Evolutionary conservation across 2,329 filamentous ascomycete genomes (phyloP), one percentile per base, ranked within the genome.

Genomic region (Diaporthe sp.): DNA sequence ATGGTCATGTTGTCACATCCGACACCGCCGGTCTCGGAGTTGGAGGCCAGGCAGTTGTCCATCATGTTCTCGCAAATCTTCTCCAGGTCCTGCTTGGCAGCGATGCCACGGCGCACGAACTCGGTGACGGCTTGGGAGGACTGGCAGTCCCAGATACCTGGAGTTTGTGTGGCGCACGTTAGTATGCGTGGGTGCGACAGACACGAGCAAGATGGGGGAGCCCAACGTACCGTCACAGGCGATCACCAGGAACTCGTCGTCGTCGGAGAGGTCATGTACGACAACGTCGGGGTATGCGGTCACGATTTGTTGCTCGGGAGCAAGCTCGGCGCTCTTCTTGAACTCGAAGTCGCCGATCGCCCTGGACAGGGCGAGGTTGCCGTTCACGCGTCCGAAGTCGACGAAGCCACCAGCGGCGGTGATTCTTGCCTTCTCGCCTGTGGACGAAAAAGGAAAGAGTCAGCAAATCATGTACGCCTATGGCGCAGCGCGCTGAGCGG

Each of bases 1-100:
- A 99, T 98, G 79, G 97, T 99, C 97, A 99, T 99, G 88, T 99
- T 99, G 88, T 99, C 97, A 84, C 97, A 99, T 76, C 97, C 97
- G 76, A 99, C 96, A 77, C 97, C 97, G 72, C 97, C 97, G 42
- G 96, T 98, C 86, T 99, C 97, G 78, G 96, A 98, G 90, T 97
- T 98, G 76, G 96, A 97, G 53, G 97, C 96, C 78, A 99, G 89
- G 83, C 97, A 99, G 87, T 98, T 99, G 88, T 99, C 96, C 97
- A 99, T 99, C 95, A 99, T 98, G 87, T 99, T 99, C 86, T 99
- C 97, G 84, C 96, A 98, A 81, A 99, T 98, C 83, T 94, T 94
- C 72, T 96, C 92, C 69, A 99, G 90, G 66, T 97, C 94, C 86
- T 99, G 97, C 88, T 98, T 98, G 69, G 96, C 96, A 66, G 95